A percentile compares a stretch with the other conserved stretches of the same genome.
These are phyloP conservation scores for Euclidium syriacum DNA, from an alignment of 345 rosid genomes.

Conservation along the genomic window DNA sequence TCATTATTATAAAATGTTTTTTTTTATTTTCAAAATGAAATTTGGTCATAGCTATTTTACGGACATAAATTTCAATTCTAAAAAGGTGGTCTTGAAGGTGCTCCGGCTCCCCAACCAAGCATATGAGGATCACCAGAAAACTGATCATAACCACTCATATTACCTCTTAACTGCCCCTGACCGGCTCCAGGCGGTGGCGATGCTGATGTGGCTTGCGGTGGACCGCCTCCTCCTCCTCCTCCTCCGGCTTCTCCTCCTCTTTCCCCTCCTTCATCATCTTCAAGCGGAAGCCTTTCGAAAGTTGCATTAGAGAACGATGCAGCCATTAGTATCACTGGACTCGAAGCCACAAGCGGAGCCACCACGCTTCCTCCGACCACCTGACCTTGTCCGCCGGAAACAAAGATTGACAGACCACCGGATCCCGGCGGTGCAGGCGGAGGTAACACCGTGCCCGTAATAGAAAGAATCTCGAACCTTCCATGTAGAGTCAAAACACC, in stretches of 20 bases:
- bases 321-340: slow-evolving; percentile 67
- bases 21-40: background rate
- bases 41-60: slow-evolving; percentile 16
- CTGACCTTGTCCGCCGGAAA: slow-evolving; percentile 69
- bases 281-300: slow-evolving; percentile 61
- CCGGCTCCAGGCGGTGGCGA: slow-evolving; percentile 43
- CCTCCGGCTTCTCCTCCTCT: slow-evolving; percentile 6
- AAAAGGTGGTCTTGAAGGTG: slow-evolving; percentile 49
- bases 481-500: slow-evolving; percentile 67
- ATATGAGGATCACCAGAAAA: slow-evolving; percentile 53
- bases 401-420: slow-evolving; percentile 58
- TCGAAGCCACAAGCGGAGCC: slow-evolving; percentile 57
- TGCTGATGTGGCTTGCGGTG: slow-evolving; percentile 26
- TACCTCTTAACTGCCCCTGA: slow-evolving; percentile 39
- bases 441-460: slow-evolving; percentile 70
- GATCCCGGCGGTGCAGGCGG: slow-evolving; percentile 82
- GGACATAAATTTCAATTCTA: slow-evolving; percentile 22
- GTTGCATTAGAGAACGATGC: slow-evolving; percentile 74
- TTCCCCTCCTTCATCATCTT: slow-evolving; percentile 38
- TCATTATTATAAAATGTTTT: slow-evolving; percentile 11
- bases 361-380: slow-evolving; percentile 69
- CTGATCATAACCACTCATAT: slow-evolving; percentile 38
- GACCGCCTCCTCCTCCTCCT: slow-evolving; percentile 19
- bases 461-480: slow-evolving; percentile 65
- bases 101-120: slow-evolving; percentile 56